These are phyloP conservation scores for Yamadazyma membranifaciens DNA, from an alignment of 1,139 yeast genomes.

Conservation along the genomic window DNA sequence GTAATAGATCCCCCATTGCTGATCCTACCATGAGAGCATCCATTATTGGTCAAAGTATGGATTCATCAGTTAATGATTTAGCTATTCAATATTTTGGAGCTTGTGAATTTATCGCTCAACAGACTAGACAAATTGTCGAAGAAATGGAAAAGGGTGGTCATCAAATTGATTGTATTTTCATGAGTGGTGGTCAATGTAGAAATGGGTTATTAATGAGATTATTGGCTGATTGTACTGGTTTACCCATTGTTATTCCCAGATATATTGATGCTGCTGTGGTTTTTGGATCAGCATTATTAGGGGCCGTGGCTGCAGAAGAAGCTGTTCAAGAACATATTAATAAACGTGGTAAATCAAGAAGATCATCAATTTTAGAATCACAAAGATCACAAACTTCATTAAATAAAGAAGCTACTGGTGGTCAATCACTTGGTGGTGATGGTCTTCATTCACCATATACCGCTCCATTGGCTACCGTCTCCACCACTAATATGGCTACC, in stretches of 20 bases:
- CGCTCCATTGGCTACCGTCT: conserved; percentile 69
- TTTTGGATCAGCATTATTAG: conserved; percentile 89
- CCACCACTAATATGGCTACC: conserved; percentile 55
- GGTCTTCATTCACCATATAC: conserved; percentile 66
- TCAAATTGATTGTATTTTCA: conserved; percentile 67
- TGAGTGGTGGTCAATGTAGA: conserved; percentile 97
- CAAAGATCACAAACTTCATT: conserved; percentile 35
- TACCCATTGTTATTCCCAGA: conserved; percentile 90
- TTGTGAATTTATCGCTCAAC: conserved; percentile 96
- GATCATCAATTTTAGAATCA: conserved; percentile 33
- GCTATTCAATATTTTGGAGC: conserved; percentile 89
- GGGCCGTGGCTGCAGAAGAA: conserved; percentile 85
- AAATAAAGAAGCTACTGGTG: conserved; percentile 13
- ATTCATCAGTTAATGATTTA: conserved; percentile 74
- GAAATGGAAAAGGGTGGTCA: conserved; percentile 83
- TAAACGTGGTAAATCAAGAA: conserved; percentile 37
- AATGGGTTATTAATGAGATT: conserved; percentile 85
- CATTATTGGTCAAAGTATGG: conserved; percentile 91
- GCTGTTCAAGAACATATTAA: conserved; percentile 40
- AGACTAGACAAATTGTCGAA: conserved; percentile 91
- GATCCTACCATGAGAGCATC: conserved; percentile 94
- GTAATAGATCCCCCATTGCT: conserved; percentile 95
- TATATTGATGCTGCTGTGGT: conserved; percentile 97
- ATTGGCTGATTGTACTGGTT: conserved; percentile 88
- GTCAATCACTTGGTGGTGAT: conserved; percentile 12